phyloP scores from a whole-genome alignment of 306 rosid species.

The Dryas drummondii region DNA sequence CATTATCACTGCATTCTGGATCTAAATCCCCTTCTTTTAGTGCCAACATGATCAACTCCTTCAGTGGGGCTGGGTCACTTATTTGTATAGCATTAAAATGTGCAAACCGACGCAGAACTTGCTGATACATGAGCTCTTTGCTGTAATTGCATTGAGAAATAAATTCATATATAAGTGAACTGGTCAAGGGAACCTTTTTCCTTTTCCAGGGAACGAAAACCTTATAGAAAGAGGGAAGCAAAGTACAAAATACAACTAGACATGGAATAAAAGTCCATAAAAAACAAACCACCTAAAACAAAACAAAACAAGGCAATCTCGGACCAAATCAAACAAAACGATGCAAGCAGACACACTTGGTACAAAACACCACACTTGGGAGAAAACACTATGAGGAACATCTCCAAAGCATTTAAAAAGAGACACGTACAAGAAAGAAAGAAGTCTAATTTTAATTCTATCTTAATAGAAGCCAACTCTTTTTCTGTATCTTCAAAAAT shows the following conservation, averaged over 20 bases:
- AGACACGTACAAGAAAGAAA: background rate
- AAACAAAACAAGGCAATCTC: background rate
- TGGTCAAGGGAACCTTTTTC: background rate
- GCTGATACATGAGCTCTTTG: slow-evolving; percentile 97
- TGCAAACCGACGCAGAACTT: slow-evolving; percentile 76
- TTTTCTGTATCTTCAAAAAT: background rate
- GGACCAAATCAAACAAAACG: background rate
- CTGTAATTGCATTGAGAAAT: slow-evolving; percentile 43
- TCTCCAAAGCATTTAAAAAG: background rate
- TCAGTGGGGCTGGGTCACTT: slow-evolving; percentile 75
- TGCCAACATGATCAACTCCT: slow-evolving; percentile 76
- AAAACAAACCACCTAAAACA: background rate
- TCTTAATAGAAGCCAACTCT: background rate
- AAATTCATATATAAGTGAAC: slow-evolving; percentile 6
- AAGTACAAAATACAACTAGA: background rate
- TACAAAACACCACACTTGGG: background rate
- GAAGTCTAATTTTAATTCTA: background rate
- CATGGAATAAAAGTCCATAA: background rate
- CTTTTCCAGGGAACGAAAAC: background rate
- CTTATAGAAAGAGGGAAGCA: background rate
- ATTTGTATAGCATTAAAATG: slow-evolving; percentile 84
- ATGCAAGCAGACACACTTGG: background rate
- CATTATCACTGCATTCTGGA: slow-evolving; percentile 50
- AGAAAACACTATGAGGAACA: background rate
- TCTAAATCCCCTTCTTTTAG: slow-evolving; percentile 74